Conservation (phyloP, 352 stramenopile species). For the Globisporangium nagaii region DNA sequence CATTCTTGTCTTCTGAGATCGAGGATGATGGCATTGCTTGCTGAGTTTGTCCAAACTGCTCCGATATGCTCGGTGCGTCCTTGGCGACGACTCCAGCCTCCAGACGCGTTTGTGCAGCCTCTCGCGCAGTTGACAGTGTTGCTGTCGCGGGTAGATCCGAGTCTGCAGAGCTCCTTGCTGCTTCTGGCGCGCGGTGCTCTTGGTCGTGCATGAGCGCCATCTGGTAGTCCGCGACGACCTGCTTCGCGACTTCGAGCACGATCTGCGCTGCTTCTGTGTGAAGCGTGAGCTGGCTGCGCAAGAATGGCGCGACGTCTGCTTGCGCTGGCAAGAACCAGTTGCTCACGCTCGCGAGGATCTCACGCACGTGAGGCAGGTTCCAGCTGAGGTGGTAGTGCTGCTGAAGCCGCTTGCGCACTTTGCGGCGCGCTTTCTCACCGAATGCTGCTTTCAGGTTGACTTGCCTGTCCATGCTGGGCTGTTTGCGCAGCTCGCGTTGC, state of each 20-base stretch:
- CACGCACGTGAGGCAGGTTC: constrained; percentile 58
- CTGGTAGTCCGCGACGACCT: constrained; percentile 57
- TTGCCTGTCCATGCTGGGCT: constrained; percentile 1
- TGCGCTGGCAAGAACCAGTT: constrained; percentile 65
- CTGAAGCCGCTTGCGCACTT: constrained; percentile 57
- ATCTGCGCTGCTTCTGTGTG: constrained; percentile 24
- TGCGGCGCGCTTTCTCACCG: constrained; percentile 15
- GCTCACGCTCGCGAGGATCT: constrained; percentile 51
- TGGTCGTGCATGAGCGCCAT: constrained; percentile 28
- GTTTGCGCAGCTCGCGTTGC: constrained; percentile 22
- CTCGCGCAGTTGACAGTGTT: too few species aligned
- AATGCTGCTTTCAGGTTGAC: not conserved
- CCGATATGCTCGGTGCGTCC: too few species aligned
- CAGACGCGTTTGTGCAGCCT: too few species aligned
- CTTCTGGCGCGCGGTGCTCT: not conserved
- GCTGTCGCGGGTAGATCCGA: too few species aligned
- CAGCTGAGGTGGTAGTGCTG: constrained; percentile 63
- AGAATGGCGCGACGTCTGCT: constrained; percentile 57
- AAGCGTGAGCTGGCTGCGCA: constrained; percentile 27
- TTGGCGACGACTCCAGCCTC: too few species aligned
- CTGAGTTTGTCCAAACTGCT: too few species aligned
- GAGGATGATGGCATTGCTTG: too few species aligned
- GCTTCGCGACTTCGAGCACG: constrained; percentile 40
- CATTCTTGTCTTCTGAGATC: too few species aligned
- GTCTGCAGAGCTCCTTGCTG: too few species aligned